These are phyloP conservation scores for Cercophora samala DNA, from an alignment of 495 filamentous ascomycete species.

Conservation along the genomic window DNA sequence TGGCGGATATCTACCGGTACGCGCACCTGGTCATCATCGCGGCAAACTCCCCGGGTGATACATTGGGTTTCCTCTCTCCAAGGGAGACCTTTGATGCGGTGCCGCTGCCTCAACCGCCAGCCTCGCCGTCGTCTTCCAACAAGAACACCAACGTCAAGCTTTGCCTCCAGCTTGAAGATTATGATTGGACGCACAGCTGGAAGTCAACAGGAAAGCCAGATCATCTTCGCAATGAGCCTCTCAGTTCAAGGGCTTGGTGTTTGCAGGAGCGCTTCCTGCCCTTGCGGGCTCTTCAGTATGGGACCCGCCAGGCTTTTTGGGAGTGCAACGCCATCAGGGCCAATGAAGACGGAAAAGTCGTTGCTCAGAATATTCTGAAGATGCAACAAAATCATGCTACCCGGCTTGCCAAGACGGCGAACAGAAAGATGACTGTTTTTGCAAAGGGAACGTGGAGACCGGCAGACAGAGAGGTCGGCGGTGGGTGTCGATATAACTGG, in stretches of 20 bases:
- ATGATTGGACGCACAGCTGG: too few species aligned
- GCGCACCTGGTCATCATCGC: slow-evolving; percentile 31
- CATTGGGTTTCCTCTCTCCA: slow-evolving; percentile 21
- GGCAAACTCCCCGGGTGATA: slow-evolving; percentile 16
- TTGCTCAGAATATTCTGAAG: slow-evolving; percentile 16
- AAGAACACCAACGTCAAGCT: neutral
- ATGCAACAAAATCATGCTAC: neutral
- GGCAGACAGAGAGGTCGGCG: neutral
- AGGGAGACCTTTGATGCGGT: slow-evolving; percentile 10
- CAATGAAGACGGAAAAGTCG: slow-evolving; percentile 23
- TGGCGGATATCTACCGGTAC: slow-evolving; percentile 41
- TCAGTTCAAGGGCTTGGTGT: slow-evolving; percentile 36
- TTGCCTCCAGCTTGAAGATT: slow-evolving; percentile 12
- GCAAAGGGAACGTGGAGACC: neutral
- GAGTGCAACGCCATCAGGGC: slow-evolving; percentile 27
- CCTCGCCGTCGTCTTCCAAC: neutral
- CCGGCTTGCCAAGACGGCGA: neutral
- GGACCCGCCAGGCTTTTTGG: slow-evolving; percentile 29
- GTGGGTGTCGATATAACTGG: slow-evolving; percentile 10
- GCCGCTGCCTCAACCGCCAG: neutral
- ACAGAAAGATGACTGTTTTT: neutral
- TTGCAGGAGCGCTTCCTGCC: slow-evolving; percentile 37
- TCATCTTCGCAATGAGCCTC: slow-evolving; percentile 21
- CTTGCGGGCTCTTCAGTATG: slow-evolving; percentile 28
- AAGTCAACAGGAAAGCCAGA: neutral